A percentile compares a stretch with the other conserved stretches of the same genome.
phyloP scores from a whole-genome alignment of 768 basidiomycete genomes.

The Boletus vermiculosoides region DNA sequence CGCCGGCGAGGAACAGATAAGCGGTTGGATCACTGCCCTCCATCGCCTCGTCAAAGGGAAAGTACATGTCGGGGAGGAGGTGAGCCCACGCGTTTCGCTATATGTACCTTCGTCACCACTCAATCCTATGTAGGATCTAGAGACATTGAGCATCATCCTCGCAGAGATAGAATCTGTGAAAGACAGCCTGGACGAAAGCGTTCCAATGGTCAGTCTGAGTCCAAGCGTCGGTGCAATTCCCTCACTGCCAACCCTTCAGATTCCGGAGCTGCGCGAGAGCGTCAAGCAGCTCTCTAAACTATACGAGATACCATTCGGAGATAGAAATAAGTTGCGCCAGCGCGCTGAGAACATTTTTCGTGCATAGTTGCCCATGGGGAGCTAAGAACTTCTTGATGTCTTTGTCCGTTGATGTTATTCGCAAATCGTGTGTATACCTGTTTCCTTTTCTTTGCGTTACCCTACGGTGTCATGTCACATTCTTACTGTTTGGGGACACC shows the following conservation, averaged over 20 bases:
- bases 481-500: neutral
- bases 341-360: slow-evolving; percentile 18
- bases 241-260: slow-evolving; percentile 12
- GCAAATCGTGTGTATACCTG: slow-evolving; percentile 6
- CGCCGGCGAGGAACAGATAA: slow-evolving; percentile 8
- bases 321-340: slow-evolving; percentile 26
- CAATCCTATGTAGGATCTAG: slow-evolving; percentile 21
- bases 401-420: neutral
- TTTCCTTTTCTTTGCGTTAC: neutral
- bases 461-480: neutral
- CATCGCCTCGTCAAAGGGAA: slow-evolving; percentile 34
- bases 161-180: slow-evolving; percentile 32
- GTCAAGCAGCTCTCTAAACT: slow-evolving; percentile 27
- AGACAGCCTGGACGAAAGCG: slow-evolving; percentile 4
- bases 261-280: slow-evolving; percentile 16
- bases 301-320: slow-evolving; percentile 31
- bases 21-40: slow-evolving; percentile 19
- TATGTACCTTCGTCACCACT: neutral
- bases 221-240: neutral
- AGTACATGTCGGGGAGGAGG: slow-evolving; percentile 24
- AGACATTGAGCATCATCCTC: slow-evolving; percentile 27
- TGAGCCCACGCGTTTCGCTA: neutral
- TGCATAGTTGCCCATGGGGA: slow-evolving; percentile 14
- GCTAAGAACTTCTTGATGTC: neutral
- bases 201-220: slow-evolving; percentile 17